A percentile compares a stretch with the other conserved stretches of the same genome.
Conservation (phyloP, 345 rosid species). For the Brassica incana region DNA sequence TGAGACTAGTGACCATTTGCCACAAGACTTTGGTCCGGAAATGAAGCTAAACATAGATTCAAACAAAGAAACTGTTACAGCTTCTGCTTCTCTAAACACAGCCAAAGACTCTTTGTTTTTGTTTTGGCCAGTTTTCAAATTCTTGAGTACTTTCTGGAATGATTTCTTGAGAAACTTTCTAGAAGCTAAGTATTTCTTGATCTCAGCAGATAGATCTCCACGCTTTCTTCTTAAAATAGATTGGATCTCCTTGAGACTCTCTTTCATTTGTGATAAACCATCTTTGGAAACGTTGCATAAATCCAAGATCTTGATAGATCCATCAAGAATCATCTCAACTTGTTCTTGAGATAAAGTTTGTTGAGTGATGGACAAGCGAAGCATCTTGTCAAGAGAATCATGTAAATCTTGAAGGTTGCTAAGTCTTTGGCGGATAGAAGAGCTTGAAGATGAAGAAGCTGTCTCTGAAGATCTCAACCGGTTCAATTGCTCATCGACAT, state of each 20-base stretch:
- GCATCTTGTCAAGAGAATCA: conserved; percentile 32
- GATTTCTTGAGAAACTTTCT: conserved; percentile 41
- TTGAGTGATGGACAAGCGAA: conserved; percentile 33
- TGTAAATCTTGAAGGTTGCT: conserved; percentile 41
- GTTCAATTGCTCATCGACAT: conserved; percentile 41
- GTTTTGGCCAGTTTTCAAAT: conserved; percentile 10
- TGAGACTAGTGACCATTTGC: conserved; percentile 42
- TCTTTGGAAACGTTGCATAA: conserved; percentile 43
- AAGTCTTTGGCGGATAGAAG: conserved; percentile 31
- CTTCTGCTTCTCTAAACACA: conserved; percentile 42
- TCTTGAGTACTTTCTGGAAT: conserved; percentile 30
- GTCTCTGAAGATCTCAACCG: conserved; percentile 40
- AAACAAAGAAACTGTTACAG: conserved; percentile 29
- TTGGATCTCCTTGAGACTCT: conserved; percentile 36
- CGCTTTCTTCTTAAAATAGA: conserved; percentile 38
- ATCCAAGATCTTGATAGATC: conserved; percentile 40
- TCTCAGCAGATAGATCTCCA: conserved; percentile 27
- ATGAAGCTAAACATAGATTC: conserved; percentile 46
- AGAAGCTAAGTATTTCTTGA: conserved; percentile 43
- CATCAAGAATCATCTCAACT: conserved; percentile 40
- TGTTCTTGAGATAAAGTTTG: conserved; percentile 35
- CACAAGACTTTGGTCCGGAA: conserved; percentile 35
- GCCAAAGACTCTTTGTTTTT: conserved; percentile 13
- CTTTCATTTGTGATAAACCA: conserved; percentile 32
- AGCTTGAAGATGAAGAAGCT: conserved; percentile 32